Conservation (phyloP, 2,329 filamentous ascomycete species). For the Fusarium bactridioides region DNA sequence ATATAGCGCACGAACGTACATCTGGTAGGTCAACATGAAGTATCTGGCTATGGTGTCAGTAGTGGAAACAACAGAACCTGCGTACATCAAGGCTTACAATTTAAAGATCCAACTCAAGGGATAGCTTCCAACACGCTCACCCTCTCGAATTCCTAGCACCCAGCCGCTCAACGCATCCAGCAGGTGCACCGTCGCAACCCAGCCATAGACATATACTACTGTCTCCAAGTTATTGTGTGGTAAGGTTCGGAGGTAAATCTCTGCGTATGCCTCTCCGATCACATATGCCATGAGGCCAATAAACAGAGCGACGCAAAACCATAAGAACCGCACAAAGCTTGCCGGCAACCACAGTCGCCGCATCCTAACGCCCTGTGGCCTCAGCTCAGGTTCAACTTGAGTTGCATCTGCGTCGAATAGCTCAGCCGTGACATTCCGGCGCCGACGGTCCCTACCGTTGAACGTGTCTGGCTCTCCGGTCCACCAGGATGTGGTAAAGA, state of each 20-base stretch:
- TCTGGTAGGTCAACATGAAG: slow-evolving; percentile 75
- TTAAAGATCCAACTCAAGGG: slow-evolving; percentile 77
- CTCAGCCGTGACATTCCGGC: slow-evolving; percentile 48
- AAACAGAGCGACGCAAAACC: slow-evolving; percentile 71
- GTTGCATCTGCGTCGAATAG: slow-evolving; percentile 50
- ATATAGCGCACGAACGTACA: slow-evolving; percentile 74
- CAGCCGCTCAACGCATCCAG: slow-evolving; percentile 71
- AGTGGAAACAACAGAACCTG: not conserved
- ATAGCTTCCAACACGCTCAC: slow-evolving; percentile 73
- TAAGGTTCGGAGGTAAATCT: slow-evolving; percentile 72
- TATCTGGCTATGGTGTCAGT: slow-evolving; percentile 51
- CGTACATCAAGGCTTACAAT: slow-evolving; percentile 55
- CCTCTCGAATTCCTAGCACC: slow-evolving; percentile 71
- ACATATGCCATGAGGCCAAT: slow-evolving; percentile 72
- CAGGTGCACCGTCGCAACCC: slow-evolving; percentile 72
- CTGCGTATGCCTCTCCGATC: slow-evolving; percentile 73
- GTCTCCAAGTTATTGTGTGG: slow-evolving; percentile 73
- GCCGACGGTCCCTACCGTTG: slow-evolving; percentile 53
- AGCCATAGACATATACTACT: slow-evolving; percentile 74
- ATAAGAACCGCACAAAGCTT: slow-evolving; percentile 73
- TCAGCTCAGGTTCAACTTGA: slow-evolving; percentile 36
- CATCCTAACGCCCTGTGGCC: slow-evolving; percentile 50
- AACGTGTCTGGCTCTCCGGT: slow-evolving; percentile 63
- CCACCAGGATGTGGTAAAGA: slow-evolving; percentile 73
- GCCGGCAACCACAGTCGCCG: slow-evolving; percentile 67